phyloP scores from a whole-genome alignment of 225 moss, liverwort and hornwort species.

The Pseudisothecium myosuroides region DNA sequence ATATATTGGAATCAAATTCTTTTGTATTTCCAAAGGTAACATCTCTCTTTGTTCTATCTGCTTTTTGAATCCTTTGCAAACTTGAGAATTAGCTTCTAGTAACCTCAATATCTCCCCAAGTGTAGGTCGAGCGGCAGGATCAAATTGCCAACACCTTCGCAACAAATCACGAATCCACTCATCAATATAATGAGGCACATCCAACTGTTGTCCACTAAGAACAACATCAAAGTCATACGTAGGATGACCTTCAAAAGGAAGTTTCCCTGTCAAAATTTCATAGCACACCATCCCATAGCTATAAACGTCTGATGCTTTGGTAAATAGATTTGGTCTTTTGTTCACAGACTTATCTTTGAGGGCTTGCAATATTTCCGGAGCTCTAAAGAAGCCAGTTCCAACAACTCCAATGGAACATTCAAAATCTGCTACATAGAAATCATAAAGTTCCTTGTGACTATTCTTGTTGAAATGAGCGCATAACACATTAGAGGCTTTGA shows the following conservation, averaged over 20 bases:
- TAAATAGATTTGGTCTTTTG: background rate
- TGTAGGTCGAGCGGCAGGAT: background rate
- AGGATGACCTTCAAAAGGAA: background rate
- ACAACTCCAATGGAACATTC: background rate
- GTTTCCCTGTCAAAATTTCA: background rate
- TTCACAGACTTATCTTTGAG: background rate
- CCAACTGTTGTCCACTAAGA: background rate
- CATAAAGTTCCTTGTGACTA: fast-evolving
- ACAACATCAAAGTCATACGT: background rate
- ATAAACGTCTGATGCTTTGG: background rate
- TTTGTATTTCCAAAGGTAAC: background rate
- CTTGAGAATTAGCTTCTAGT: background rate
- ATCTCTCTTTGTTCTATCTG: fast-evolving
- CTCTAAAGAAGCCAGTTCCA: background rate
- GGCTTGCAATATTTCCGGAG: background rate
- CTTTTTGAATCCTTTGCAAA: fast-evolving
- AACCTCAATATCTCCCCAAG: background rate
- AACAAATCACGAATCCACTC: background rate
- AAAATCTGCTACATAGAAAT: background rate
- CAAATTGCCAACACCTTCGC: background rate
- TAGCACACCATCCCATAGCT: background rate
- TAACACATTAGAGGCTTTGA: background rate
- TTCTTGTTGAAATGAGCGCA: background rate
- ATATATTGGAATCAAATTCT: fast-evolving
- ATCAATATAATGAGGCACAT: background rate